These are phyloP conservation scores for Hibiscus tridactylites DNA, from an alignment of 345 rosid species.

Conservation along the genomic window DNA sequence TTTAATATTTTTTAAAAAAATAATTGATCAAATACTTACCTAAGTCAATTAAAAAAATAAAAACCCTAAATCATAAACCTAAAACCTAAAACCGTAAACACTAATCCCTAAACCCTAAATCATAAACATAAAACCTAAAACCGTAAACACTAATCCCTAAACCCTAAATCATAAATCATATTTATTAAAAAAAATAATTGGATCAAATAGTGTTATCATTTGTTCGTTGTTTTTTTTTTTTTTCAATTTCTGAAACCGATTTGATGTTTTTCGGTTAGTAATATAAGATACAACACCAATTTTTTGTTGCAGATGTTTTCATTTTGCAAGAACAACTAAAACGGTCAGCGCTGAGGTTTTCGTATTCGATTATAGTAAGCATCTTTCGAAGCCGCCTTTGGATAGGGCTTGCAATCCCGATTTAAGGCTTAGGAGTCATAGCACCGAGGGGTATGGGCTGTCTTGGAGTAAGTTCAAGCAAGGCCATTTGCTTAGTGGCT, in stretches of 20 bases:
- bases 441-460: slow-evolving; percentile 89
- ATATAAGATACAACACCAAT: background rate
- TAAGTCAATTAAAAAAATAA: no score
- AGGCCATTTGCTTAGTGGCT: slow-evolving; percentile 89
- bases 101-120: no score
- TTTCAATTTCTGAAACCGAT: background rate
- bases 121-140: no score
- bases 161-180: no score
- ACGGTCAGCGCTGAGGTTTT: slow-evolving; percentile 44
- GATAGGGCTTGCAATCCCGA: slow-evolving; percentile 89
- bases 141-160: no score
- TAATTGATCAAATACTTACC: no score
- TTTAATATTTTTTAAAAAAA: no score
- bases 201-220: no score
- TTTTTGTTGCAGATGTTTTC: background rate
- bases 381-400: slow-evolving; percentile 82
- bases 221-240: no score
- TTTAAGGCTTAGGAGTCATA: slow-evolving; percentile 83
- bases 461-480: slow-evolving; percentile 95
- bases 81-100: no score
- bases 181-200: no score
- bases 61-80: no score
- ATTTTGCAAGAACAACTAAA: background rate
- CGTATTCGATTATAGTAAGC: slow-evolving; percentile 90
- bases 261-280: background rate